phyloP scores from a whole-genome alignment of 1,284 basidiomycete genomes.

The Malassezia globosa region DNA sequence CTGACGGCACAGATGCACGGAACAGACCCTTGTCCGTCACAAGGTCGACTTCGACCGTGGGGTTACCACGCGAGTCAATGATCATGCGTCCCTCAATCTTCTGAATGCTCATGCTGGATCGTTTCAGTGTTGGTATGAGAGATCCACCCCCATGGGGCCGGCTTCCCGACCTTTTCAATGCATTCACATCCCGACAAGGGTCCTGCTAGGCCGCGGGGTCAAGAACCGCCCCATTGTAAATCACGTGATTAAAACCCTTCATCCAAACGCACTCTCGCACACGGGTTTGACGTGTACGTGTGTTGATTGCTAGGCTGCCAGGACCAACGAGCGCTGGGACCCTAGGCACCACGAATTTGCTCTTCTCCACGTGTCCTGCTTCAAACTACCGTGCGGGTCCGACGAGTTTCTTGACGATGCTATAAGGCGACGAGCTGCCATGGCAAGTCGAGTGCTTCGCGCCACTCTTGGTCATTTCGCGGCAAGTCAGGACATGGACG shows the following conservation, averaged over 20 bases:
- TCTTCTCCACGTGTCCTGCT: background rate
- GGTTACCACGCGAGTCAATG: conserved; percentile 47
- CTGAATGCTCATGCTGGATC: conserved; percentile 31
- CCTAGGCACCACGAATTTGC: no score
- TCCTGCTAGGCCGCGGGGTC: no score
- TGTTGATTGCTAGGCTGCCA: no score
- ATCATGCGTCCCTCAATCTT: conserved; percentile 38
- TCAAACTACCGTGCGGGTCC: background rate
- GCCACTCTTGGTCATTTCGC: conserved; percentile 8
- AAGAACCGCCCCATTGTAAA: no score
- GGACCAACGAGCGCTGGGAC: no score
- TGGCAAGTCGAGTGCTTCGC: conserved; percentile 9
- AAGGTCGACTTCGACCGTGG: conserved; percentile 47
- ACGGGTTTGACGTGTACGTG: no score
- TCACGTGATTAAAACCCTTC: no score
- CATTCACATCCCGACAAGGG: conserved; percentile 1
- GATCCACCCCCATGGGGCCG: no score
- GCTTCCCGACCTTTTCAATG: background rate
- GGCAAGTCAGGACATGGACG: conserved; percentile 3
- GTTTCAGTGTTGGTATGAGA: no score
- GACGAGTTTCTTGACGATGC: background rate
- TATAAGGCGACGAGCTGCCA: conserved; percentile 4
- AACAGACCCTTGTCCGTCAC: conserved; percentile 59
- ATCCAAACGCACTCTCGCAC: no score
- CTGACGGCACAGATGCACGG: conserved; percentile 90